Conservation (phyloP, 331 rosid genomes). For the Quercus lobata region DNA sequence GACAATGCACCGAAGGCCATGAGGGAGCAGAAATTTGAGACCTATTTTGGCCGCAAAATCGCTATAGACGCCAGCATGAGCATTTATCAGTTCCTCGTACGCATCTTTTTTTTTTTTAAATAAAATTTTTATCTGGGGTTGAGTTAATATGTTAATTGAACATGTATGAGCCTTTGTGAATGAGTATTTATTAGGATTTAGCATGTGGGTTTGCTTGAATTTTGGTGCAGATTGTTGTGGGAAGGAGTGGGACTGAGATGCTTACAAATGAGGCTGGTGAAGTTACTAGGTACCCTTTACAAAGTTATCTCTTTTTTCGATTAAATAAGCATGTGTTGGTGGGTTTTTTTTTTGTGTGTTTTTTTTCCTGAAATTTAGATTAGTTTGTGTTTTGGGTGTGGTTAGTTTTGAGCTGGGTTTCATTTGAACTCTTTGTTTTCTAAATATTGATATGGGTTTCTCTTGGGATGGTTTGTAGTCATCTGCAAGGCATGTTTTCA, state of each 20-base stretch:
- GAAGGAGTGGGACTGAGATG: conserved; percentile 93
- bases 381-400: background rate
- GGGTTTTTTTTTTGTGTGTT: too few relatives aligned
- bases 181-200: background rate
- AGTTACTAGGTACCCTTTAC: conserved; percentile 69
- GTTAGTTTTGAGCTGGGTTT: background rate
- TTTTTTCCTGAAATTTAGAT: background rate
- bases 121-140: background rate
- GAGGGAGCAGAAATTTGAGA: conserved; percentile 95
- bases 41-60: conserved; percentile 87
- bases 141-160: background rate
- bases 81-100: conserved; percentile 93
- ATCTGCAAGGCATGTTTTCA: conserved; percentile 95
- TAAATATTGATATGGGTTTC: conserved; percentile 1
- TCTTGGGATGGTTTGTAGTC: conserved; percentile 41
- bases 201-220: conserved; percentile 18
- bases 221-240: conserved; percentile 86
- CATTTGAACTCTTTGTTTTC: background rate
- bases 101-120: background rate
- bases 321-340: background rate
- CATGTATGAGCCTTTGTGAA: background rate
- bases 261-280: conserved; percentile 98
- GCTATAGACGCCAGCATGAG: conserved; percentile 99
- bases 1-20: conserved; percentile 90
- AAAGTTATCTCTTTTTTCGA: background rate